Conservation (phyloP, 2,329 filamentous ascomycete genomes). For the Talaromyces sp. region DNA sequence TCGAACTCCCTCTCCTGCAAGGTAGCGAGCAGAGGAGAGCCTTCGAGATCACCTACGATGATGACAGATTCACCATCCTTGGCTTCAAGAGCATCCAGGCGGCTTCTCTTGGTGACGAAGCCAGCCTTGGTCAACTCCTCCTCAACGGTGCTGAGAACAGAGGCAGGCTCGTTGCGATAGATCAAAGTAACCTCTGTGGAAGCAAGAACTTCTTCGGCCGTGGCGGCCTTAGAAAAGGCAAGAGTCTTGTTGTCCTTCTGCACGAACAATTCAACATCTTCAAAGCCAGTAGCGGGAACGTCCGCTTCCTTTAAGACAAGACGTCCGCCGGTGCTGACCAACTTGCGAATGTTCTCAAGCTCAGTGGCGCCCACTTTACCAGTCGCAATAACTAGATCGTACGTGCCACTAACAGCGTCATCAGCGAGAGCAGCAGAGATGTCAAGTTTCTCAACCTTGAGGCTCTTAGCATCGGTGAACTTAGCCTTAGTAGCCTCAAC, state of each 20-base stretch:
- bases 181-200: neutral
- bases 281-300: neutral
- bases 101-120: neutral
- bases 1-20: neutral
- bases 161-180: neutral
- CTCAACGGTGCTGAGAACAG: neutral
- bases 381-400: constrained; percentile 5
- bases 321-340: neutral
- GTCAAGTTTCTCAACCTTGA: neutral
- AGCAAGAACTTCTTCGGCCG: neutral
- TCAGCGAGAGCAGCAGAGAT: neutral
- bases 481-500: constrained; percentile 1
- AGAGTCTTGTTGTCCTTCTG: neutral
- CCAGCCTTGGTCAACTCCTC: neutral
- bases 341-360: neutral
- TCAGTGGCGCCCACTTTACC: neutral
- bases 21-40: constrained; percentile 3
- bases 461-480: neutral
- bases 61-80: neutral
- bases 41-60: neutral
- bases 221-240: neutral
- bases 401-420: neutral
- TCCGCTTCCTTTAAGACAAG: neutral
- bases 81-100: neutral
- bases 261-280: neutral